Base-by-base conservation (phyloP, 2,329 filamentous ascomycete species). In the Fusarium liriodendri region DNA sequence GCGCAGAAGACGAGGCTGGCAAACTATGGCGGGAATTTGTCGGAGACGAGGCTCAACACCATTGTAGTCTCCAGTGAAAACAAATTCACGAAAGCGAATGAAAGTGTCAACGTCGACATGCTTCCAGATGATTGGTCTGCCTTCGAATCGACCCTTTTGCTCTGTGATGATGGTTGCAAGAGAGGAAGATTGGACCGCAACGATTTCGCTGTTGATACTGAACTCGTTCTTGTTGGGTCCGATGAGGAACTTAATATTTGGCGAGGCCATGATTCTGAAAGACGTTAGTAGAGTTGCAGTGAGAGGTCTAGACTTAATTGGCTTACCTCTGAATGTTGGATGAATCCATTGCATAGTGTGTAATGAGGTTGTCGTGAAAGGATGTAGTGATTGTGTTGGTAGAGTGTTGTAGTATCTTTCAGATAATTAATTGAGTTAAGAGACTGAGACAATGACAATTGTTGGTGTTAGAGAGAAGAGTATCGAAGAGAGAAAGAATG, bases 251-350 rank as follows among this genome's bases (percentile, higher is more conserved):
- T 52, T 11, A 3, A 10, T 18, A 18, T 13, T 8, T 52, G 27
- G 47, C 11, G 47, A 52, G 25, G 47, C 16, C 9, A 52, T n/a
- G 9, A 52, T 20, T 4, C 27, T 52, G 3, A n/a, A 1, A 11
- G 6, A 11, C 7, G 25, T 50, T 29, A 50, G 45, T 16, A 13
- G 9, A 5, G 16, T 7, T 50, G 5, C 6, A n/a, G 8, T 6
- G 5, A n/a, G n/a, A 2, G 2, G 0, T 14, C 18, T 1, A 4
- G 27, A 1, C n/a, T 2, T 2, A 13, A n/a, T 47, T 29, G 25
- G 0, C 3, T 32, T 52, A 52, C 47, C 11, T 29, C 0, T 5
- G 2, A n/a, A 32, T 5, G 27, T 32, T 52, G 16, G 47, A 52
- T n/a, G 18, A n/a, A n/a, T 32, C 1, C 47, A 29, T 52, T 18